These are phyloP conservation scores for Neofusicoccum kwambonambiense DNA, from an alignment of 2,329 filamentous ascomycete genomes.

Conservation along the genomic window DNA sequence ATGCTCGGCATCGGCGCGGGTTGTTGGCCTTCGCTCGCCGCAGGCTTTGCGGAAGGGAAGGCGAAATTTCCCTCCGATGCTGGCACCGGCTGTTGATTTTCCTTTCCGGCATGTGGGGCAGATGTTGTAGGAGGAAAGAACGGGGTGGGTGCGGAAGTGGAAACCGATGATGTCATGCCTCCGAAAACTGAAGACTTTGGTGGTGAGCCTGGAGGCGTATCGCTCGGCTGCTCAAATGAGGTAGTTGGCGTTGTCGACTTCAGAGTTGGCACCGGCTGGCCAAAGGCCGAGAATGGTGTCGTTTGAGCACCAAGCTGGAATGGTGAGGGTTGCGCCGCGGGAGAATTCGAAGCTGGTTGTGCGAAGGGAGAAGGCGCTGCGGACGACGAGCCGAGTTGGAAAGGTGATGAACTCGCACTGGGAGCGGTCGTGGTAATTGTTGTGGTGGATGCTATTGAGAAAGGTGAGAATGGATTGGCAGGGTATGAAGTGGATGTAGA, in stretches of 20 bases:
- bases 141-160: not conserved
- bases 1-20: not conserved
- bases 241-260: not conserved
- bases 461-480: not conserved
- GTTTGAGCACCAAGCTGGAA: not conserved
- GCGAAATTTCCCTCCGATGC: not conserved
- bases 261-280: not conserved
- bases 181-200: not conserved
- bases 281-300: not conserved
- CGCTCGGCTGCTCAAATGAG: conserved; percentile 5
- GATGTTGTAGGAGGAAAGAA: not conserved
- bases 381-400: not conserved
- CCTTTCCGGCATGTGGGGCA: too few relatives aligned
- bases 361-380: not conserved
- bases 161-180: not conserved
- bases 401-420: not conserved
- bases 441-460: conserved; percentile 2
- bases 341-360: not conserved
- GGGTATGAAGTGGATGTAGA: not conserved
- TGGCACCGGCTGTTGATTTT: not conserved
- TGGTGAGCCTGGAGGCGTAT: conserved; percentile 12
- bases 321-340: not conserved
- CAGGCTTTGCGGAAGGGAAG: not conserved
- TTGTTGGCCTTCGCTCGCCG: not conserved
- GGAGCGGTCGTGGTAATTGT: not conserved